Base-by-base conservation (phyloP, 768 basidiomycete genomes). In the Grammothele lineata region DNA sequence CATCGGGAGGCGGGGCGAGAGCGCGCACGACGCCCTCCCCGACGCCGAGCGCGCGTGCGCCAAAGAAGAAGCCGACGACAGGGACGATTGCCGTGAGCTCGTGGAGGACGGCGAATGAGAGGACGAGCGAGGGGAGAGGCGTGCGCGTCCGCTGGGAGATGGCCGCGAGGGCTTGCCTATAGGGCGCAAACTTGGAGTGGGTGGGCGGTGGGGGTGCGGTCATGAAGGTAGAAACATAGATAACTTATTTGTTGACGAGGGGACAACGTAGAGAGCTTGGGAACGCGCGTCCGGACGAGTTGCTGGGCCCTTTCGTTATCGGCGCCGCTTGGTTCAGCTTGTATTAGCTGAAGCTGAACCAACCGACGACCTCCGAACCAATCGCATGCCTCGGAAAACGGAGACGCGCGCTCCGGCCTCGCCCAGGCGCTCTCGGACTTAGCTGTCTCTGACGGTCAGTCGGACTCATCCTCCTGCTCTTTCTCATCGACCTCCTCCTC, bases 51-150 rank as follows among this genome's bases (percentile, higher is more conserved):
- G 75, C 62, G 26, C 84, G 72, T 8, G 89, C 80, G 0, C 72
- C 70, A 59, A 80, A 90, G 63, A 92, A 95, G 32, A 88, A 61
- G 27, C 80, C 77, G 4, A 85, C 75, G 23, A 93, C 73, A 2
- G 92, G 90, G 0, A 81, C 71, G 41, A 93, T 59, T 0, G 92
- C 91, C 0, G 91, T 92, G 10, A 90, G 53, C 60, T 96, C 92
- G 60, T 96, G 93, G 2, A 96, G 71, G 43, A 93, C 67, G 5
- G 78, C 81, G 54, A 96, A 95, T 0, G 92, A 90, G 34, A 87
- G 53, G 8, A 78, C 54, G 52, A 96, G 76, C 10, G 90, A 91
- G 1, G 90, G 74, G 0, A 94, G 61, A 12, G 89, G 87, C 2
- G 87, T 73, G 15, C 85, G 80, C 15, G 90, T 90, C 30, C 83